phyloP scores from a whole-genome alignment of 495 filamentous ascomycete genomes.

The Daldinia loculata region DNA sequence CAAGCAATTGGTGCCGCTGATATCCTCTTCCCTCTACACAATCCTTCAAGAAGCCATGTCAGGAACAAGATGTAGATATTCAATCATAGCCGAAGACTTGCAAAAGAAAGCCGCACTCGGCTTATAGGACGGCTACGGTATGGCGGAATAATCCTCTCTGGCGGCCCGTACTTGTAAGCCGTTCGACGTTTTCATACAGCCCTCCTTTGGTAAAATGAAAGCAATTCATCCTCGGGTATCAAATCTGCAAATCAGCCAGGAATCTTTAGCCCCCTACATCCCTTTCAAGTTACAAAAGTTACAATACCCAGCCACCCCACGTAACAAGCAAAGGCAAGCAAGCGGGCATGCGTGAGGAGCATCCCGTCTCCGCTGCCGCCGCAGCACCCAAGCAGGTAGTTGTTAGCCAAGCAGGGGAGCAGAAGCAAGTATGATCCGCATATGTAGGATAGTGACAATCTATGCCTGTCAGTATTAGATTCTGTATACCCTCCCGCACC shows the following conservation, averaged over 20 bases:
- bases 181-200: constrained; percentile 10
- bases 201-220: constrained; percentile 21
- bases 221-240: constrained; percentile 20
- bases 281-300: constrained; percentile 24
- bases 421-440: constrained; percentile 53
- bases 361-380: constrained; percentile 31
- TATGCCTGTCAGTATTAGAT: constrained; percentile 30
- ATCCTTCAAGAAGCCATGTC: constrained; percentile 28
- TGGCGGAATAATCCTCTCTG: not conserved
- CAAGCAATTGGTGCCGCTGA: constrained; percentile 33
- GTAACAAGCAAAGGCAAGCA: constrained; percentile 35
- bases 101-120: constrained; percentile 22
- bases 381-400: constrained; percentile 38
- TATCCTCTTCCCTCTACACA: constrained; percentile 21
- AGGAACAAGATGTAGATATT: constrained; percentile 4
- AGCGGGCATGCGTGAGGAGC: constrained; percentile 33
- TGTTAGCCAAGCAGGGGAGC: constrained; percentile 43
- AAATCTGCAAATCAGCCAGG: constrained; percentile 24
- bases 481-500: constrained; percentile 25
- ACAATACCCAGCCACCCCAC: constrained; percentile 32
- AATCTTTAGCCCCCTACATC: constrained; percentile 20
- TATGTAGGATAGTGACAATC: constrained; percentile 46
- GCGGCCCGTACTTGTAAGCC: not conserved
- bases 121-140: not conserved
- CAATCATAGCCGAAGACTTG: constrained; percentile 32